Evolutionary conservation across 306 rosid species (phyloP), one percentile per base, ranked within the genome.

Genomic region (Acacia melanoxylon): DNA sequence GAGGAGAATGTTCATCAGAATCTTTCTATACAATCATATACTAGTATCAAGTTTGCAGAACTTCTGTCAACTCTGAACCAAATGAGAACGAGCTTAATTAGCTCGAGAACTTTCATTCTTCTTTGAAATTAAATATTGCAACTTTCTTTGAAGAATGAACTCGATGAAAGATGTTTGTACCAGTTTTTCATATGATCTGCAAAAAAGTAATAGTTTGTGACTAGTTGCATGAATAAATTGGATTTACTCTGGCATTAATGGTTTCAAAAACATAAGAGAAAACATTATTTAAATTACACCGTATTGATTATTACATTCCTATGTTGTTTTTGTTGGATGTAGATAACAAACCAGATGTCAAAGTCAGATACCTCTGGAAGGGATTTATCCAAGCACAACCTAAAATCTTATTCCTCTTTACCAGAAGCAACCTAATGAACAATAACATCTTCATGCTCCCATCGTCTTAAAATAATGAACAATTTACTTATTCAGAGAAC

Each of bases 71-170:
- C 58, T n/a, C n/a, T 5, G 19, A 42, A 44, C 20, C 24, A 62
- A 80, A 80, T 72, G 56, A 65, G 46, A 81, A 61, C 15, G 46
- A 49, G 41, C 52, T 61, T 72, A 48, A 46, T 44, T 46, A 48
- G 58, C 20, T 45, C 73, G 11, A 63, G 33, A 37, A 42, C 5
- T 16, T 66, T 66, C 4, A 48, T 12, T 15, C 33, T 65, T 29
- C 51, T n/a, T n/a, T 58, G 13, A 22, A 58, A 58, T 58, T 58
- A 58, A 58, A 58, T 8, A 58, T 22, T 3, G 65, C 16, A 33
- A n/a, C 16, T 10, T n/a, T 56, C 17, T 58, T 37, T 29, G 69
- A 58, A 48, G 51, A 49, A 40, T n/a, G 6, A 25, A 58, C 27
- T 56, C 19, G 40, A 76, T 20, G 33, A 33, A 31, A 75, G 35